These are phyloP conservation scores for Ophiostoma ulmi DNA, from an alignment of 2,329 filamentous ascomycete genomes.

Conservation along the genomic window DNA sequence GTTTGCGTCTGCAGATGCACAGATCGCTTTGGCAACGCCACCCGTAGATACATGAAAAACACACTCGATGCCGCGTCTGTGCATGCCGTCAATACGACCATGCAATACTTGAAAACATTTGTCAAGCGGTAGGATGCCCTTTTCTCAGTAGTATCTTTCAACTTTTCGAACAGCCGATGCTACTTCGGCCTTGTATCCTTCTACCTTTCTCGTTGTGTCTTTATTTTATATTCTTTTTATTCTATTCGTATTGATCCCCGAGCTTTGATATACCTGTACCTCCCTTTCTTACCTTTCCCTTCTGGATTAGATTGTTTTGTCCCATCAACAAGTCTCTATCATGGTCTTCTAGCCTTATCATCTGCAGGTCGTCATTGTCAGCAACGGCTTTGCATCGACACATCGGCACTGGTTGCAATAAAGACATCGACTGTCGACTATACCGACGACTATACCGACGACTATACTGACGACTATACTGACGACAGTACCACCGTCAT, in stretches of 20 bases:
- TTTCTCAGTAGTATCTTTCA: background rate
- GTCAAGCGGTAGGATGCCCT: background rate
- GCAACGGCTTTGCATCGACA: background rate
- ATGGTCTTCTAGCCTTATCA: background rate
- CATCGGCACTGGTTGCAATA: background rate
- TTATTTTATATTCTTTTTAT: background rate
- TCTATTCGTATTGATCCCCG: background rate
- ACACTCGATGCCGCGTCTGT: conserved; percentile 3
- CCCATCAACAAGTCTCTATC: background rate
- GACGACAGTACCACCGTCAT: background rate
- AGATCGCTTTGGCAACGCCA: conserved; percentile 3
- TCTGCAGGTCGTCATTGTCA: background rate
- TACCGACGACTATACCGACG: too few species aligned
- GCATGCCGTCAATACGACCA: conserved; percentile 2
- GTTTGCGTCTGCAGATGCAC: background rate
- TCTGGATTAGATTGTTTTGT: background rate
- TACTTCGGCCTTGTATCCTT: background rate
- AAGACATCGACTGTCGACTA: background rate
- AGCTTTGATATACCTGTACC: background rate
- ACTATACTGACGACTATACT: background rate
- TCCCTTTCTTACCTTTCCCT: background rate
- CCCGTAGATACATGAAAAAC: conserved; percentile 2
- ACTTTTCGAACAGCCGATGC: background rate
- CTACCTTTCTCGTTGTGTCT: background rate
- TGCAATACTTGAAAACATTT: background rate